Base-by-base conservation (phyloP, 2,329 filamentous ascomycete genomes). In the Xylaria sp. region DNA sequence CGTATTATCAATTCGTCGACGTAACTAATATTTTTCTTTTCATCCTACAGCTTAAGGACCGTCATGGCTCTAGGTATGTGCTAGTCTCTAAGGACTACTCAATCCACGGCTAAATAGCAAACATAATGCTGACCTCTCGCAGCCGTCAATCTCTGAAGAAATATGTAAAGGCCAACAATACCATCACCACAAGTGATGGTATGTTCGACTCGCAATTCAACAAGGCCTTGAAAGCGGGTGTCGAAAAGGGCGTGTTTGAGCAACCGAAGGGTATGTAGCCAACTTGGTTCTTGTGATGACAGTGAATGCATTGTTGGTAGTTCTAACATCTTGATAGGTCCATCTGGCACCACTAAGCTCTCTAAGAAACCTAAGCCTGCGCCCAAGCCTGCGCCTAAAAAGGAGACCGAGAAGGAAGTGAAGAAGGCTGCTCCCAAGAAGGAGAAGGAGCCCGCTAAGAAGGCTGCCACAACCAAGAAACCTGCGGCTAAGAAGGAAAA, bases 311-410 rank as follows among this genome's bases (percentile, higher is more conserved):
- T 20, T 7, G 42, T 53, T 36, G 44, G 23, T 63, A 20, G 10
- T 71, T 54, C 68, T 79, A 59, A 80, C 70, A n/a, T 33, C 1
- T 20, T 20, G 26, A 56, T 68, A 94, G 92, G 92, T 77, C 87
- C 93, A 68, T 97, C 94, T 72, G 94, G 94, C 69, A 92, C 93
- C 74, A 93, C 96, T 82, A 97, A 97, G 91, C 90, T 97, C 69
- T 92, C 91, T 68, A 95, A 95, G 90, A 94, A 93, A 86, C 80
- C 84, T 66, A 81, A 85, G 80, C 80, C 83, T 69, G 73, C 80
- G 28, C 79, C 80, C 60, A 77, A 79, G 65, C 66, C 75, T 57
- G 73, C 69, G 11, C 60, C 74, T 11, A 70, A 70, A 61, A 72
- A 72, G 57, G 70, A 72, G 46, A 57, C 36, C 9, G 67, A 71